Evolutionary conservation across 257 asterid genomes (phyloP).

Genomic region (Agastache rugosa): DNA sequence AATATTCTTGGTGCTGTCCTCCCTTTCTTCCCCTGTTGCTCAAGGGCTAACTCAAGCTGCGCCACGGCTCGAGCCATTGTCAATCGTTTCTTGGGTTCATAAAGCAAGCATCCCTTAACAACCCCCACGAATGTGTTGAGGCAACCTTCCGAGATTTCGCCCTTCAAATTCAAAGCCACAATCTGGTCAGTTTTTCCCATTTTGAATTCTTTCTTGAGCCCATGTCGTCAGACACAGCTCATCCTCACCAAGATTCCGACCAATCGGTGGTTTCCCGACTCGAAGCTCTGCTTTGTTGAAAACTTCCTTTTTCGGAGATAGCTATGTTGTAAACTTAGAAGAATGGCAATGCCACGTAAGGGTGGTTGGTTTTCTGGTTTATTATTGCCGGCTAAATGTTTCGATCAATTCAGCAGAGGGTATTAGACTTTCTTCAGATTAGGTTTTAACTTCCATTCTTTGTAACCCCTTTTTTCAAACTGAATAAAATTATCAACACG

Average conservation of each 20-base stretch:
- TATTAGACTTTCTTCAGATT: too few relatives aligned
- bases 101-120: not conserved
- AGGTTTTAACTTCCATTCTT: too few relatives aligned
- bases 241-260: not conserved
- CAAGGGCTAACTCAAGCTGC: not conserved
- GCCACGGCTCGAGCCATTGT: not conserved
- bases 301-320: too few relatives aligned
- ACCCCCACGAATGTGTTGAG: not conserved
- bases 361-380: too few relatives aligned
- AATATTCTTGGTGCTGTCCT: not conserved
- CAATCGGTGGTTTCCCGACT: not conserved
- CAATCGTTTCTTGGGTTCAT: not conserved
- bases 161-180: not conserved
- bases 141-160: not conserved
- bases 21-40: not conserved
- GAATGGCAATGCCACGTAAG: too few relatives aligned
- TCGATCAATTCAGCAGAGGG: too few relatives aligned
- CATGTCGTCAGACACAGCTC: not conserved
- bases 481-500: too few relatives aligned
- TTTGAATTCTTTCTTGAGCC: conserved; percentile 7
- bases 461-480: too few relatives aligned
- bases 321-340: too few relatives aligned
- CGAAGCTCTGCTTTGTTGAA: too few relatives aligned
- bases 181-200: not conserved
- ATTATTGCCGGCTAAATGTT: too few relatives aligned